Evolutionary conservation across 768 basidiomycete species (phyloP).

Genomic region (Amanita phalloides): DNA sequence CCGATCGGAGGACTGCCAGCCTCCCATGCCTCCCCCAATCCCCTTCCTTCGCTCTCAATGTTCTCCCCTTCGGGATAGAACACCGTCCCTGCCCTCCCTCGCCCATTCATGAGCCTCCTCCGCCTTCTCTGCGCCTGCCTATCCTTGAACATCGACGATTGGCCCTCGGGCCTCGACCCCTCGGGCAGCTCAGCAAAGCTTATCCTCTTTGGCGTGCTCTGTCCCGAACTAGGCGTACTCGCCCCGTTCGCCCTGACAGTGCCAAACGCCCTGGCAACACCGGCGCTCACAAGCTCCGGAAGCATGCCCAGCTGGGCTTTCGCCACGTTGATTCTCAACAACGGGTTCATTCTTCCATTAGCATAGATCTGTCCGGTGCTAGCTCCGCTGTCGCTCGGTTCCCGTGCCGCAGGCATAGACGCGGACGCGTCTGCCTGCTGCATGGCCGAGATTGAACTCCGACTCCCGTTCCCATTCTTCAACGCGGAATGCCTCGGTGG

Average conservation of each 20-base stretch:
- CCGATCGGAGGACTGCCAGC: neutral
- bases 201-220: slow-evolving; percentile 61
- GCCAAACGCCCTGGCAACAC: slow-evolving; percentile 4
- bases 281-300: slow-evolving; percentile 4
- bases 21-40: slow-evolving; percentile 5
- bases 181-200: slow-evolving; percentile 71
- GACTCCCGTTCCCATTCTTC: slow-evolving; percentile 15
- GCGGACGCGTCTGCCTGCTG: neutral
- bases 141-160: slow-evolving; percentile 23
- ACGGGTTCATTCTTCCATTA: neutral
- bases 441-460: neutral
- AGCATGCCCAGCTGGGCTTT: neutral
- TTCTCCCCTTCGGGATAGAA: slow-evolving; percentile 1
- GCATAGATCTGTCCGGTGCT: neutral
- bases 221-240: slow-evolving; percentile 36
- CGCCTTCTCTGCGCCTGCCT: slow-evolving; percentile 23
- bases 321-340: neutral
- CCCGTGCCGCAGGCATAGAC: neutral
- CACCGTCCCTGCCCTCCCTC: slow-evolving; percentile 10
- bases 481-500: slow-evolving; percentile 41
- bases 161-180: slow-evolving; percentile 24
- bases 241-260: slow-evolving; percentile 16
- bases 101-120: slow-evolving; percentile 10
- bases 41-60: slow-evolving; percentile 2
- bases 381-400: too few species aligned